Conservation (phyloP, 73 alveolate species). For the Stentor roeselii region DNA sequence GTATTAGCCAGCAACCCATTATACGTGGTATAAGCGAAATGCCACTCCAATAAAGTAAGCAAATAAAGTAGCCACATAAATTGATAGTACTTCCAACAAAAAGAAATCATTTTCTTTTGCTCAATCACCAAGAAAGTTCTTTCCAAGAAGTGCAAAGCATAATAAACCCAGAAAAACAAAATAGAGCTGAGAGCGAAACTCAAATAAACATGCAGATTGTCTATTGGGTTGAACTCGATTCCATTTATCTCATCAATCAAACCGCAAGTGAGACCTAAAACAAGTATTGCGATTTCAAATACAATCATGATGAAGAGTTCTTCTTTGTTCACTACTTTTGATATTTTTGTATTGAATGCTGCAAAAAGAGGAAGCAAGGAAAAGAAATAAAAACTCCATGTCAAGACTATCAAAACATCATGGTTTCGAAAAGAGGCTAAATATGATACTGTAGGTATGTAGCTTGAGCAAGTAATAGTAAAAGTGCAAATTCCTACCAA, state of each 20-base stretch:
- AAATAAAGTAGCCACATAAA: not conserved
- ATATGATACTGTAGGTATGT: constrained; percentile 11
- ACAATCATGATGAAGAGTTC: not conserved
- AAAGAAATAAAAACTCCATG: not conserved
- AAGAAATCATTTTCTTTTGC: not conserved
- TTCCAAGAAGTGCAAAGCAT: not conserved
- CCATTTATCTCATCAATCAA: not conserved
- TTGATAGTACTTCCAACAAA: not conserved
- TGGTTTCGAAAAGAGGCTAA: constrained; percentile 14
- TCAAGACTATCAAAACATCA: not conserved
- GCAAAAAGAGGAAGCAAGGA: not conserved
- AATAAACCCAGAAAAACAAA: not conserved
- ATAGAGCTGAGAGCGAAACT: not conserved
- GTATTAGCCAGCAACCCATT: not conserved
- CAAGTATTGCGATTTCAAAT: not conserved
- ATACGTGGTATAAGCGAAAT: constrained; percentile 18
- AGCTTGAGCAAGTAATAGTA: not conserved
- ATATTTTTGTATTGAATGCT: not conserved
- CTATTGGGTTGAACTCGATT: not conserved
- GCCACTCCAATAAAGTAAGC: not conserved
- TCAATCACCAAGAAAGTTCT: not conserved
- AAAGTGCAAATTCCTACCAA: not conserved
- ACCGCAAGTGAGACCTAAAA: not conserved
- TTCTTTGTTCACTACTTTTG: not conserved
- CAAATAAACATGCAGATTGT: not conserved